phyloP scores from a whole-genome alignment of 1,284 basidiomycete genomes.

The Fomitopsis pinicola region DNA sequence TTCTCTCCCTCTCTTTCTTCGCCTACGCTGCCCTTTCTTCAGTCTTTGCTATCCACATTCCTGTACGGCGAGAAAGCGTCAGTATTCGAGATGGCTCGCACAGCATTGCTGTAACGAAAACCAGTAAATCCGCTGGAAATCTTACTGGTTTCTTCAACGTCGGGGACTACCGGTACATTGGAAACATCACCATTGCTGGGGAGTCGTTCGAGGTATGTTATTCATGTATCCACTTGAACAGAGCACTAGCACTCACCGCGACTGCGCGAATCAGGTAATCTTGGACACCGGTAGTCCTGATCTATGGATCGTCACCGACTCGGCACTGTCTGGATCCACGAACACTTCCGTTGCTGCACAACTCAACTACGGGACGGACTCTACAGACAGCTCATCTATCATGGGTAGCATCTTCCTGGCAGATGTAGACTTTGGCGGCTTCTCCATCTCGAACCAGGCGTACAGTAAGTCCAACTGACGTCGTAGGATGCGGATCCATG shows the following conservation, averaged over 20 bases:
- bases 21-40: not conserved
- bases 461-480: not conserved
- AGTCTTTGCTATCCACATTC: not conserved
- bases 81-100: not conserved
- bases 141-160: constrained; percentile 2
- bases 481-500: not conserved
- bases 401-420: constrained; percentile 2
- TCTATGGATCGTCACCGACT: constrained; percentile 2
- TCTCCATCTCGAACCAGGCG: constrained; percentile 3
- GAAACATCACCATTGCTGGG: not conserved
- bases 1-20: not conserved
- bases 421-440: not conserved
- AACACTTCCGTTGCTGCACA: constrained; percentile 3
- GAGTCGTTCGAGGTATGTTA: constrained; percentile 1
- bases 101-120: not conserved
- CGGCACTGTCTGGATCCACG: not conserved
- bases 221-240: not conserved
- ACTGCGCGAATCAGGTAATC: not conserved
- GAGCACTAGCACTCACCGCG: not conserved
- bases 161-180: constrained; percentile 3
- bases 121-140: not conserved
- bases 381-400: not conserved
- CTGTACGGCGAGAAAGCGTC: not conserved
- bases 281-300: constrained; percentile 8
- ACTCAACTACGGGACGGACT: constrained; percentile 1